Percentiles rank a stretch among this genome's conserved stretches.
phyloP scores from a whole-genome alignment of 371 early-diverging fungal genomes.

The Blakeslea trispora region DNA sequence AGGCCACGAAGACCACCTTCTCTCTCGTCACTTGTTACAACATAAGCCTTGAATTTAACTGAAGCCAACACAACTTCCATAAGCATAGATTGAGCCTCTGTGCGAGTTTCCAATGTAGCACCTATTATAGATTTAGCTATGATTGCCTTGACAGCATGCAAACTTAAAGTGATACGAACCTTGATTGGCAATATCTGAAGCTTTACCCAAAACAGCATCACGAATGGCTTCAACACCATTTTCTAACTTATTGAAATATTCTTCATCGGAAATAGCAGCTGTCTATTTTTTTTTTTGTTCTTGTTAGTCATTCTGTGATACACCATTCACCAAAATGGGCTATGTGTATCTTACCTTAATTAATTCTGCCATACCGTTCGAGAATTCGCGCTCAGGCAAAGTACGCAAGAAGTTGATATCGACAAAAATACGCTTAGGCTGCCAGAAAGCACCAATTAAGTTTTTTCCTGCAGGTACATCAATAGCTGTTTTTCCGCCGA shows the following conservation, averaged over 20 bases:
- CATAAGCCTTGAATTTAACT: conserved; percentile 90
- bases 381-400: conserved; percentile 91
- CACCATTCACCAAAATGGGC: neutral
- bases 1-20: conserved; percentile 94
- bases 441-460: conserved; percentile 96
- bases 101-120: conserved; percentile 63
- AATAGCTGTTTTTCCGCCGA: conserved; percentile 97
- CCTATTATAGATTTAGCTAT: too few relatives aligned
- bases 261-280: conserved; percentile 89
- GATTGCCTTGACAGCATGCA: too few relatives aligned
- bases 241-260: conserved; percentile 89
- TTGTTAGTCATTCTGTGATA: neutral
- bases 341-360: conserved; percentile 65
- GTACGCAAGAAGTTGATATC: conserved; percentile 87
- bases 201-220: conserved; percentile 65
- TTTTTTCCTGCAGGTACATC: conserved; percentile 97
- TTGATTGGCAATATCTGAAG: conserved; percentile 49
- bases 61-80: conserved; percentile 87
- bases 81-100: conserved; percentile 66
- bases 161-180: conserved; percentile 40
- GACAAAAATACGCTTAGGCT: conserved; percentile 92
- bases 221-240: conserved; percentile 78
- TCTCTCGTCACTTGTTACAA: conserved; percentile 94
- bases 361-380: conserved; percentile 97
- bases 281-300: conserved; percentile 49